A percentile compares a stretch with the other conserved stretches of the same genome.
phyloP scores from a whole-genome alignment of 257 asterid genomes.

The Apocynum venetum region DNA sequence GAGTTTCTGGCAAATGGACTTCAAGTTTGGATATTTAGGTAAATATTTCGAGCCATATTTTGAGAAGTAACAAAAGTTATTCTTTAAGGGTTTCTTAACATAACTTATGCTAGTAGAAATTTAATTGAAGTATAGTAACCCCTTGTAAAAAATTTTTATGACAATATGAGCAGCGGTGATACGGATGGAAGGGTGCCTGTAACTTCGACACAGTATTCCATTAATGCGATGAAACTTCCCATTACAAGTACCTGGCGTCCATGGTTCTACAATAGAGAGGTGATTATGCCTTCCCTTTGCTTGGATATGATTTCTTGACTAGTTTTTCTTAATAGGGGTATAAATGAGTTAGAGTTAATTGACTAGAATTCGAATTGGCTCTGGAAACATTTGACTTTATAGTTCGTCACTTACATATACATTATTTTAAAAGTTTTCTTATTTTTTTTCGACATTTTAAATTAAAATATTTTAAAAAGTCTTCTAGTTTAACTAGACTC shows the following conservation, averaged over 20 bases:
- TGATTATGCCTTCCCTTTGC: not conserved
- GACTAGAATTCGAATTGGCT: not conserved
- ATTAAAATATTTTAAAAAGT: too few species aligned
- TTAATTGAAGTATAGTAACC: too few species aligned
- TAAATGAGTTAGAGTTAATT: not conserved
- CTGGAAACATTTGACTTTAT: too few species aligned
- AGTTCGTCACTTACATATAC: too few species aligned
- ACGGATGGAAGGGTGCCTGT: conserved; percentile 26
- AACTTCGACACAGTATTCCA: conserved; percentile 21
- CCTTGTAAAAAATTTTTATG: not conserved
- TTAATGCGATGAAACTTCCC: conserved; percentile 14
- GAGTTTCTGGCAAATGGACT: conserved; percentile 19
- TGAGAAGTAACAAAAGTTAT: too few species aligned
- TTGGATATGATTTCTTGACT: too few species aligned
- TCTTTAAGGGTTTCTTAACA: too few species aligned
- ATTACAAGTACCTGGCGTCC: conserved; percentile 9
- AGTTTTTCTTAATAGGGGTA: too few species aligned
- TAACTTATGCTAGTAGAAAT: too few species aligned
- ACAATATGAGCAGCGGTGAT: conserved; percentile 11
- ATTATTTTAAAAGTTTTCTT: not conserved
- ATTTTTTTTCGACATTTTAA: not conserved
- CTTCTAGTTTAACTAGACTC: too few species aligned
- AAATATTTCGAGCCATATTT: not conserved
- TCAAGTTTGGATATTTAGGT: conserved; percentile 26
- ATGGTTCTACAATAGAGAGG: conserved; percentile 20